Evolutionary conservation across 768 basidiomycete genomes (phyloP), one percentile per base, ranked within the genome.

Genomic region (Paxillus involutus): DNA sequence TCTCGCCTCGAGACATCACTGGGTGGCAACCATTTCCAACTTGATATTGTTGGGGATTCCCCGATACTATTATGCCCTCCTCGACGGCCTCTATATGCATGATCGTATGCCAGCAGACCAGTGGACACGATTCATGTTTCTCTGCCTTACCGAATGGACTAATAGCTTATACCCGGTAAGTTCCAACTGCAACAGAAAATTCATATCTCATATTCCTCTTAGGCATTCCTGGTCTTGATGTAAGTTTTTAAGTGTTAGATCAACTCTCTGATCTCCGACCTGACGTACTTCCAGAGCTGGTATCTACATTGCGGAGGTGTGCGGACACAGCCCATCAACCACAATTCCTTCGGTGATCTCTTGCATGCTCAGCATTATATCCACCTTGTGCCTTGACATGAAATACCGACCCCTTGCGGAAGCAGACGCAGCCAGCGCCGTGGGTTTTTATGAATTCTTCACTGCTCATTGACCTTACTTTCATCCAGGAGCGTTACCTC

Each of bases 51-150:
- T 84, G 70, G 67, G 73, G n/a, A 66, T 76, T 4, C 81, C 83
- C 1, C 67, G 72, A 14, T 55, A 58, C 17, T 83, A 81, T 58
- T 59, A 67, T 9, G 58, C 59, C 10, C 68, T 71, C 17, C 60
- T 88, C 10, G 73, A 82, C 40, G 67, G 74, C 6, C 56, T 85
- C 2, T 87, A 76, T 60, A 67, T 78, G 2, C 86, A 88, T 53
- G 74, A 77, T 29, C 69, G 81, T 46, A 79, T 85, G 3, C 84
- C 82, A 49, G 73, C 64, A 0, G 72, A 75, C 48, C 78, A 81
- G 16, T 86, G 85, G 83, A 67, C 73, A n/a, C 57, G 65, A 8
- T 78, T 87, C 62, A 71, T 84, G 52, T n/a, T n/a, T 61, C 46
- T 51, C 1, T 75, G 72, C 39, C 63, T 81, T 13, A 59, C 66